Conservation (phyloP, 352 stramenopile species). For the Pythium aristosporum region DNA sequence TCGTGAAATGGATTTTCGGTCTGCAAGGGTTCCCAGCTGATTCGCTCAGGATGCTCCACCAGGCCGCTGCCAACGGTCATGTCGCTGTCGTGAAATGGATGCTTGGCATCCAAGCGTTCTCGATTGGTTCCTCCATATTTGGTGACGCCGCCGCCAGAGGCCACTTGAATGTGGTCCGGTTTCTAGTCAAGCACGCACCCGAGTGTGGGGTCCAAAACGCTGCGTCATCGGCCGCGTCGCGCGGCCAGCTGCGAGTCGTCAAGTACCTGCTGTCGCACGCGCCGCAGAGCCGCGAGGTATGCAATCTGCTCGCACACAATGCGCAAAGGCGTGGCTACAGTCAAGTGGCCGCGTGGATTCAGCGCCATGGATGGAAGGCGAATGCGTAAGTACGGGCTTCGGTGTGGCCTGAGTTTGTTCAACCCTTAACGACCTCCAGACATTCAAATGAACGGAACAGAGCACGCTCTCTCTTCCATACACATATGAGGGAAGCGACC, state of each 20-base stretch:
- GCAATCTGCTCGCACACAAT: background rate
- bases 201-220: background rate
- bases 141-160: background rate
- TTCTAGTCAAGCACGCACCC: background rate
- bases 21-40: too few relatives aligned
- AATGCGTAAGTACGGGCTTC: background rate
- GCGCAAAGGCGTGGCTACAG: background rate
- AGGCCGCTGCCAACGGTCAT: too few relatives aligned
- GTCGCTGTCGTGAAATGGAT: too few relatives aligned
- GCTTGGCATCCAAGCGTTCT: background rate
- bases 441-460: too few relatives aligned
- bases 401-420: too few relatives aligned
- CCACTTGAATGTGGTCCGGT: background rate
- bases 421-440: too few relatives aligned
- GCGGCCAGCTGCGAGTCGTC: background rate
- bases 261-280: background rate
- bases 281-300: background rate
- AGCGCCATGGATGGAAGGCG: background rate
- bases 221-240: background rate
- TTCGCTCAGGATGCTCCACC: too few relatives aligned
- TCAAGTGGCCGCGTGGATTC: constrained; percentile 1
- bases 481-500: too few relatives aligned
- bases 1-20: constrained; percentile 6
- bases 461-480: too few relatives aligned
- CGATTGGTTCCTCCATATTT: background rate